Conservation (phyloP, 2,329 filamentous ascomycete species). For the Penicillium polonicum region DNA sequence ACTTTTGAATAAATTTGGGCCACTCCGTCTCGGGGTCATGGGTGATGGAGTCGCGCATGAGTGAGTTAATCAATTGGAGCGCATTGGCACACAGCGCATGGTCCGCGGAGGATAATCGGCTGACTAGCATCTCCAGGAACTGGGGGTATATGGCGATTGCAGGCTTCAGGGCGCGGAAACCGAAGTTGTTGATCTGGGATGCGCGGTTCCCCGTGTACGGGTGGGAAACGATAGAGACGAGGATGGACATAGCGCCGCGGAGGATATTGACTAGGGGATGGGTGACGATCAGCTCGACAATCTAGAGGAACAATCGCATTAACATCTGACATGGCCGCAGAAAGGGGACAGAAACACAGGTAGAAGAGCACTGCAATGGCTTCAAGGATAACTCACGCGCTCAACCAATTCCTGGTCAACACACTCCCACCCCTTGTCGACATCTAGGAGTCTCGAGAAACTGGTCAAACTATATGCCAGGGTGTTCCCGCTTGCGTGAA, state of each 20-base stretch:
- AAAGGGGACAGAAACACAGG: neutral
- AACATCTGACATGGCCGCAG: neutral
- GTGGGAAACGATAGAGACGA: slow-evolving; percentile 88
- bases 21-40: slow-evolving; percentile 78
- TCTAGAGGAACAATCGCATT: slow-evolving; percentile 41
- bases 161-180: slow-evolving; percentile 88
- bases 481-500: slow-evolving; percentile 86
- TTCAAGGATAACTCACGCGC: slow-evolving; percentile 49
- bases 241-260: slow-evolving; percentile 91
- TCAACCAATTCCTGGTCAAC: slow-evolving; percentile 55
- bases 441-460: slow-evolving; percentile 80
- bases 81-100: slow-evolving; percentile 95
- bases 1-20: slow-evolving; percentile 89
- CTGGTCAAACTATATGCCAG: slow-evolving; percentile 92
- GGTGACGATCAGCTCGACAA: slow-evolving; percentile 89
- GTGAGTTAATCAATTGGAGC: slow-evolving; percentile 88
- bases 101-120: slow-evolving; percentile 87
- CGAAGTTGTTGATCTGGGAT: slow-evolving; percentile 65
- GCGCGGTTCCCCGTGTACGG: slow-evolving; percentile 60
- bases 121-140: slow-evolving; percentile 91
- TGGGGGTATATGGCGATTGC: slow-evolving; percentile 87
- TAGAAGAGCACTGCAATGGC: neutral
- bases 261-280: slow-evolving; percentile 97
- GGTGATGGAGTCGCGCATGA: slow-evolving; percentile 87
- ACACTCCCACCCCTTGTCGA: slow-evolving; percentile 94